These are phyloP conservation scores for Aspergillus puulaauensis DNA, from an alignment of 2,329 filamentous ascomycete genomes.

Conservation along the genomic window DNA sequence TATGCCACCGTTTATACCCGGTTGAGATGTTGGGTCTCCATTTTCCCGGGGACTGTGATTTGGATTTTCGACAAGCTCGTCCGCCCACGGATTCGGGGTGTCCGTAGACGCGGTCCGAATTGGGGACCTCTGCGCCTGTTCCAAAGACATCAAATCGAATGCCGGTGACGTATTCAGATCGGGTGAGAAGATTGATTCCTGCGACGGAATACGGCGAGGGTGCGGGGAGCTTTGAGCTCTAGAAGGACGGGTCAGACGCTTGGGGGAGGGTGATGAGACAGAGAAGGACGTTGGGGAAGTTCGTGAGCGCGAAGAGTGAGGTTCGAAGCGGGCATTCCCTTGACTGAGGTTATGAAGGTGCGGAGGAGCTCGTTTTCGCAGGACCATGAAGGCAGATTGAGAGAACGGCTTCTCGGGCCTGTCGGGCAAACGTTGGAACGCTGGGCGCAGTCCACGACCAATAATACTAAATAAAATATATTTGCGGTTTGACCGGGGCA, in stretches of 20 bases:
- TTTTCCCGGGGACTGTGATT: conserved; percentile 12
- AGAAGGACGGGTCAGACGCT: conserved; percentile 26
- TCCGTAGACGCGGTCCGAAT: conserved; percentile 29
- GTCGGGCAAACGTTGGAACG: conserved; percentile 12
- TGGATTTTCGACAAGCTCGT: conserved; percentile 26
- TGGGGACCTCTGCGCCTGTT: conserved; percentile 38
- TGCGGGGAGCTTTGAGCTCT: conserved; percentile 30
- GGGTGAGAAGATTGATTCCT: conserved; percentile 37
- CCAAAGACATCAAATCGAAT: conserved; percentile 38
- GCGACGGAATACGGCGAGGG: conserved; percentile 24
- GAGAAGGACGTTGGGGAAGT: conserved; percentile 31
- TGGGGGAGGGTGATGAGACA: conserved; percentile 28
- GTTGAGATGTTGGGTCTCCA: conserved; percentile 9
- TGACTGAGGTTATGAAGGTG: conserved; percentile 34
- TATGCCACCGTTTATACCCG: conserved; percentile 1
- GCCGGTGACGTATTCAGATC: conserved; percentile 39
- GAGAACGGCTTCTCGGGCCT: conserved; percentile 3
- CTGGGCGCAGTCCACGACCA: conserved; percentile 14
- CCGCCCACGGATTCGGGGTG: conserved; percentile 32
- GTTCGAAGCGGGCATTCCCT: conserved; percentile 28
- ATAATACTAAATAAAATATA: conserved; percentile 8
- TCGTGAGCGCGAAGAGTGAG: conserved; percentile 37
- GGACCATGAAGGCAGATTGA: conserved; percentile 35
- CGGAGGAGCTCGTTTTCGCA: conserved; percentile 40
- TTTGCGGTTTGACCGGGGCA: background rate